phyloP scores from a whole-genome alignment of 257 asterid species.

The Lantana camara region DNA sequence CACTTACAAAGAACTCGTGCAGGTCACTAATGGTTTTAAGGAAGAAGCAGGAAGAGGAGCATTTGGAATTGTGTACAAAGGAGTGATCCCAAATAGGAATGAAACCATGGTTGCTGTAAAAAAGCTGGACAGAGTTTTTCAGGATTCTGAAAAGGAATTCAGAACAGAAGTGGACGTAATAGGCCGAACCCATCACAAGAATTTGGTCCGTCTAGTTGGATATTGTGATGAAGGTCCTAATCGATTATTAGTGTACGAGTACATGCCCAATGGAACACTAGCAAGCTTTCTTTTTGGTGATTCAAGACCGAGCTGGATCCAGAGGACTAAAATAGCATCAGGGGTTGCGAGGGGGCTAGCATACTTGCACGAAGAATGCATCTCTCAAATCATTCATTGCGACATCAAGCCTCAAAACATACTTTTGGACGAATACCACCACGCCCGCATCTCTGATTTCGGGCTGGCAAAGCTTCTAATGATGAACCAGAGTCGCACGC shows the following conservation, averaged over 20 bases:
- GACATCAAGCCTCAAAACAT: conserved; percentile 68
- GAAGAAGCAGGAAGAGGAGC: conserved; percentile 66
- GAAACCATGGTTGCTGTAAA: conserved; percentile 46
- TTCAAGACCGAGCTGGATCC: conserved; percentile 49
- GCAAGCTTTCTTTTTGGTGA: conserved; percentile 44
- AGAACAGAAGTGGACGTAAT: conserved; percentile 53
- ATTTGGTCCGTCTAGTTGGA: conserved; percentile 57
- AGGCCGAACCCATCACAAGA: conserved; percentile 68
- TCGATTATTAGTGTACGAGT: conserved; percentile 46
- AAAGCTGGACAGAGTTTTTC: conserved; percentile 44
- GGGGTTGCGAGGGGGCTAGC: conserved; percentile 55
- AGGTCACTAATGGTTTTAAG: conserved; percentile 45
- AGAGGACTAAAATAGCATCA: conserved; percentile 44
- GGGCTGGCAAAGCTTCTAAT: conserved; percentile 55
- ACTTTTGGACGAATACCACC: conserved; percentile 48
- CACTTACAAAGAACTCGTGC: conserved; percentile 43
- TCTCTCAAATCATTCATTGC: conserved; percentile 55
- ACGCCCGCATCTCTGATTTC: conserved; percentile 57
- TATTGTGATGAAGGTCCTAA: conserved; percentile 53
- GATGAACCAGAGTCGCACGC: conserved; percentile 48
- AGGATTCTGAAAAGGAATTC: conserved; percentile 65
- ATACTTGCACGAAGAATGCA: conserved; percentile 57
- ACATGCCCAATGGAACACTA: conserved; percentile 51
- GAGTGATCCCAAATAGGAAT: conserved; percentile 23
- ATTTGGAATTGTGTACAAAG: conserved; percentile 64